phyloP scores from a whole-genome alignment of 164 flowering plant species.

The Stephania yunnanensis region DNA sequence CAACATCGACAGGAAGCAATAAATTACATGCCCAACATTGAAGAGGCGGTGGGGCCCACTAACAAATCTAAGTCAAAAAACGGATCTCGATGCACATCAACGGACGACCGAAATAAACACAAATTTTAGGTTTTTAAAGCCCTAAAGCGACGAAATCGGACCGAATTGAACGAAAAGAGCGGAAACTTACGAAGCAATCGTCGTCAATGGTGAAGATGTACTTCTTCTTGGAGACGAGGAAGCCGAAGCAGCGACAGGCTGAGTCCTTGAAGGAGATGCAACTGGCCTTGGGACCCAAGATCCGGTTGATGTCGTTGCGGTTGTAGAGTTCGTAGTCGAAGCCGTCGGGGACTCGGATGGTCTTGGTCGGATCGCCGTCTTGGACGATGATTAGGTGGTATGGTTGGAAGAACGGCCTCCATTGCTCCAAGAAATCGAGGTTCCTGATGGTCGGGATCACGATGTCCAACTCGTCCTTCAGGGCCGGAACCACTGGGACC shows the following conservation, averaged over 20 bases:
- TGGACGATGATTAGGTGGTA: conserved; percentile 48
- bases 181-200: conserved; percentile 44
- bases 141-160: not conserved
- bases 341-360: conserved; percentile 36
- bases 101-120: not conserved
- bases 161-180: not conserved
- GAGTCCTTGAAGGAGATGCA: conserved; percentile 46
- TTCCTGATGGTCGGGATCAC: conserved; percentile 45
- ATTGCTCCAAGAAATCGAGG: conserved; percentile 37
- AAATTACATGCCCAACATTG: not conserved
- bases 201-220: conserved; percentile 50
- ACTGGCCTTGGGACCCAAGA: conserved; percentile 41
- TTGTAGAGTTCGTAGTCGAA: conserved; percentile 43
- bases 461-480: conserved; percentile 39
- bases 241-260: conserved; percentile 37
- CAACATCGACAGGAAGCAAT: not conserved
- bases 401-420: conserved; percentile 36
- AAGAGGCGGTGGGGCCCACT: not conserved
- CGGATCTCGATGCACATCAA: not conserved
- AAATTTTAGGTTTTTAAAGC: not conserved
- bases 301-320: conserved; percentile 31
- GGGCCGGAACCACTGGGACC: conserved; percentile 23
- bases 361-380: conserved; percentile 41
- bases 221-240: conserved; percentile 38
- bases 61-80: not conserved